Base-by-base conservation (phyloP, 2,329 filamentous ascomycete genomes). In the Aspergillus cejpii region DNA sequence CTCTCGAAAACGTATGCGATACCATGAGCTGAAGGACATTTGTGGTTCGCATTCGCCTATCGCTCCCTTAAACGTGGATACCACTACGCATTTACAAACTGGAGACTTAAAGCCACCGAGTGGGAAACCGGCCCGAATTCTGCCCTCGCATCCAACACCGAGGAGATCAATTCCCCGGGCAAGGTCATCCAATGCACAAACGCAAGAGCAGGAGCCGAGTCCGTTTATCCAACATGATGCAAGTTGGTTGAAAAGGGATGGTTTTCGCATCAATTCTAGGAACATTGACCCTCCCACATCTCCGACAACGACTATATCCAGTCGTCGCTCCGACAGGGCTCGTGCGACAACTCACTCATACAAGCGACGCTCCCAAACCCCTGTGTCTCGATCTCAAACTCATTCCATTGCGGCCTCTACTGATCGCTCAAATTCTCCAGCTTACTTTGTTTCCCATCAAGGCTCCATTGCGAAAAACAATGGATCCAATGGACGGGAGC, bases 271-370 rank as follows among this genome's bases (percentile, higher is more conserved):
- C 44, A 52, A 55, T 12, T 65, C 64, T 27, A 50, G 49, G n/a
- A 53, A 56, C 20, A 52, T 64, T 14, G 60, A 67, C n/a, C 63
- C 63, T 5, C 65, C 65, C 14, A 65, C 59, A 17, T 67, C 65
- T 2, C 65, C 65, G 11, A 64, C 64, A 11, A 45, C 55, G 8
- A 56, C 55, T 6, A 41, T 56, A 15, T 52, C 49, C 19, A 47
- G 51, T 21, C 55, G 60, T n/a, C 48, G 46, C 20, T 43, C 28
- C 3, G 53, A 54, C 12, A 55, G 50, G n/a, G 21, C 41, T 28
- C 47, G 43, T 20, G 37, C 34, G 12, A 38, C 39, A 5, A 3
- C 6, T 31, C 14, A 12, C 17, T 34, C 31, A 34, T 11, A n/a
- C 15, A 20, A 34, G 11, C 31, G 31, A 17, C 31, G 15, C 10